Conservation (phyloP, 148 eudicot genomes). For the Chenopodium album region DNA sequence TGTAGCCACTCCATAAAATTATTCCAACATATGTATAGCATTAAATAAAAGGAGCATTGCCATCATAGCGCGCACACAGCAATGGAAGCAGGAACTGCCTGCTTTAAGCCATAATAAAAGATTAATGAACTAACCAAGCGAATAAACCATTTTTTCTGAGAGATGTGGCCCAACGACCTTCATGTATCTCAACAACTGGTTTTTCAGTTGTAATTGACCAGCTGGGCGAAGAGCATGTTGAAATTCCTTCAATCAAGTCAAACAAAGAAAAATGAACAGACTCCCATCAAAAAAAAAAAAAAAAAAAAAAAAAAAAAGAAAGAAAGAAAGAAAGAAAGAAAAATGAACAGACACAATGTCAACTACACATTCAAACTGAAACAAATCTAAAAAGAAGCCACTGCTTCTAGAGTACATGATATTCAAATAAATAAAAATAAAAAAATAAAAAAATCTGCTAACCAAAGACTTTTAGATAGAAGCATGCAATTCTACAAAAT, state of each 20-base stretch:
- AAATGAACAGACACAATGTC: conserved; percentile 1
- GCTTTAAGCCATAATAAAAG: neutral
- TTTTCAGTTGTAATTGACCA: conserved; percentile 41
- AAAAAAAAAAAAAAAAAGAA: neutral
- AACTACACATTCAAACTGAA: neutral
- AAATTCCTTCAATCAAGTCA: conserved; percentile 52
- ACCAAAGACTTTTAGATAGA: neutral
- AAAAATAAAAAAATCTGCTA: neutral
- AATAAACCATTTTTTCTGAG: conserved; percentile 66
- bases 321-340: no score
- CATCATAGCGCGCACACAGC: neutral
- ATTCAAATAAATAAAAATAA: neutral
- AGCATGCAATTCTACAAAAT: neutral
- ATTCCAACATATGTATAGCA: neutral
- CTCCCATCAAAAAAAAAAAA: no score
- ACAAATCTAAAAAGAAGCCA: neutral
- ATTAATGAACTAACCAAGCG: conserved; percentile 27
- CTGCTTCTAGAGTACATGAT: no score
- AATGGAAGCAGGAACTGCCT: neutral
- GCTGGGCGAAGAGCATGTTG: conserved; percentile 39
- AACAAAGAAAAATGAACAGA: neutral
- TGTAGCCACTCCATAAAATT: neutral
- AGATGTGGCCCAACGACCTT: conserved; percentile 68
- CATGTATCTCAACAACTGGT: conserved; percentile 50
- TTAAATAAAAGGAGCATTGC: neutral